Evolutionary conservation across 768 basidiomycete genomes (phyloP).

Genomic region (Xerocomellus intermedius): DNA sequence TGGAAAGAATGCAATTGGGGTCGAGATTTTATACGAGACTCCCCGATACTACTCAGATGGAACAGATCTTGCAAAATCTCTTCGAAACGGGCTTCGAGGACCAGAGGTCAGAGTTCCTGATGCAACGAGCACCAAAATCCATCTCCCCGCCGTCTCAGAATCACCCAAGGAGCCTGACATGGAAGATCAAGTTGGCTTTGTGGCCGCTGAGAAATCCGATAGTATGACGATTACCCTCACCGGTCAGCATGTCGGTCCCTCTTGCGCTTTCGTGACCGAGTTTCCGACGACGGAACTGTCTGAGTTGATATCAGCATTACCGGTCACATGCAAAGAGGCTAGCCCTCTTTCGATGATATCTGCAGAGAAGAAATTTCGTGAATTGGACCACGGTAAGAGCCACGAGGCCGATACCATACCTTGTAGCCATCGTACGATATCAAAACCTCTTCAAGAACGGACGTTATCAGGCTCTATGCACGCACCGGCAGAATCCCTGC

Average conservation of each 20-base stretch:
- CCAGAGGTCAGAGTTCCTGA: not conserved
- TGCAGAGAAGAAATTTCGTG: not conserved
- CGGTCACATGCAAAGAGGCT: not conserved
- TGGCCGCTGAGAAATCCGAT: not conserved
- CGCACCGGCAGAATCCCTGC: conserved; percentile 3
- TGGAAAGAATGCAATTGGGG: not conserved
- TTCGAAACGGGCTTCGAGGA: not conserved
- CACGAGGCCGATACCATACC: not conserved
- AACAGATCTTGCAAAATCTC: not conserved
- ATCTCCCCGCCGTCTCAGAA: not conserved
- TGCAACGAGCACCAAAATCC: not conserved
- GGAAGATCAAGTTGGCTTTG: not conserved
- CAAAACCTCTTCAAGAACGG: conserved; percentile 1
- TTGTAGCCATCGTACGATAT: not conserved
- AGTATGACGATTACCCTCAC: not conserved
- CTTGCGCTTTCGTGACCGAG: not conserved
- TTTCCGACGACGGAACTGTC: not conserved
- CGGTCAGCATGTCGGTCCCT: not conserved
- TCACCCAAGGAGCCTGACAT: not conserved
- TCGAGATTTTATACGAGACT: not conserved
- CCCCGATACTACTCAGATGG: not conserved
- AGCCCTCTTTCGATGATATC: not conserved
- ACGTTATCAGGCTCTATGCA: conserved; percentile 15
- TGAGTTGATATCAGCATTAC: not conserved
- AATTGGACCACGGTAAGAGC: not conserved